Base-by-base conservation (phyloP, 1,284 basidiomycete species). In the Volvariella surrecta region DNA sequence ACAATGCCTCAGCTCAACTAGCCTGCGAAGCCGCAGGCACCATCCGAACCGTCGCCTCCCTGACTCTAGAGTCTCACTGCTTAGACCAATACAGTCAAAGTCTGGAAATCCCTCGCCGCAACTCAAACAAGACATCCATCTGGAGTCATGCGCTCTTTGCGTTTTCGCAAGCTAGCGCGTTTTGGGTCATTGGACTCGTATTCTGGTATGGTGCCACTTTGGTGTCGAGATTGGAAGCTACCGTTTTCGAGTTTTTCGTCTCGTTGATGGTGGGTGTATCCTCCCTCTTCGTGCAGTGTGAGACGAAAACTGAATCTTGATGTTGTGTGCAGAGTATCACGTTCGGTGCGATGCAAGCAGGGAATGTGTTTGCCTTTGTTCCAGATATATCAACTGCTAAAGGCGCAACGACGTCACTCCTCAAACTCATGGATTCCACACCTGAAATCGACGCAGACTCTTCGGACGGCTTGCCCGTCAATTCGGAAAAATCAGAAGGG, bases 21-120 rank as follows among this genome's bases (percentile, higher is more conserved):
- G 94, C 94, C 22, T 89, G 87, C 55, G 95, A 98, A 63, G 92
- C 92, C 20, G 91, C 92, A 13, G 85, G 77, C 3, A 73, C 93
- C 2, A 96, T 98, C 56, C 80, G 91, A n/a, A 97, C 95, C 3
- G 93, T 99, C 22, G 92, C 93, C 1, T 79, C 86, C 2, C 71
- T 98, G 34, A 96, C 91, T 0, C 73, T 90, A 16, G 93, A 92
- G 61, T 76, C 80, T 37, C 82, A 91, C 55, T 82, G 89, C 59
- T 62, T 81, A 49, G 63, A 66, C 16, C 65, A 84, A 4, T 95
- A 94, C 67, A 79, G 80, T 53, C 50, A 73, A 47, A 82, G 79
- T 50, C 69, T 96, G 42, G 81, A 88, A 42, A 75, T 52, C 15
- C 89, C 92, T 11, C 69, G 92, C 39, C 61, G 60, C 20, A 62